Evolutionary conservation across 1,139 yeast genomes (phyloP), one percentile per base, ranked within the genome.

Genomic region (Saccharomyces hybrid): DNA sequence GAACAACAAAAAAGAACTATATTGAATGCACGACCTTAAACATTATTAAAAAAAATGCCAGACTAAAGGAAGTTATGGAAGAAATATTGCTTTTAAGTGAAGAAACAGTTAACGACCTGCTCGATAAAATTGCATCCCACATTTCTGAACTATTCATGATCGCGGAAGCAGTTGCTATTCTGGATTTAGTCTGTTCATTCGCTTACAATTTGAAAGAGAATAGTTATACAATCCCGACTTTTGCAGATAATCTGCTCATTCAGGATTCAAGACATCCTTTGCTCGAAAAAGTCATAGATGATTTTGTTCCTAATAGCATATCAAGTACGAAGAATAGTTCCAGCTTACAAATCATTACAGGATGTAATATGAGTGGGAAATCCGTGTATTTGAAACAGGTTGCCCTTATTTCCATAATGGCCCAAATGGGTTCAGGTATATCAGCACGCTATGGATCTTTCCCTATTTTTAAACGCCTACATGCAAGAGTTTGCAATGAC

Each of bases 301-400:
- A 60, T 16, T 74, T 71, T 57, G 63, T 76, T 13, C 64, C 77
- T 0, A 77, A 78, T 59, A 76, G 75, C 57, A 67, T 74, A 1
- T 66, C 69, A 2, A 67, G 73, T 4, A 61, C 69, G 5, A 59
- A 61, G 6, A 71, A 68, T 14, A 65, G 71, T 5, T 75, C 80
- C 4, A 61, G 75, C 27, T 61, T 77, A 31, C 78, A 76, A 55
- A 67, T 77, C 0, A 68, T 77, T 1, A 76, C 80, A 0, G 81
- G 81, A 0, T 73, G 76, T 20, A 77, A 78, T 50, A 75, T 73
- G 77, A 76, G 79, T 55, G 81, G 81, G 0, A 77, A 78, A 58
- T 76, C 81, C 0, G 73, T 75, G 2, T 76, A 75, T 54, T 59
- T 77, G 41, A 73, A 69, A 51, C 80, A 76, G 56, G 58, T 75